Conservation (phyloP, 2,329 filamentous ascomycete species). For the Beauveria caledonica region DNA sequence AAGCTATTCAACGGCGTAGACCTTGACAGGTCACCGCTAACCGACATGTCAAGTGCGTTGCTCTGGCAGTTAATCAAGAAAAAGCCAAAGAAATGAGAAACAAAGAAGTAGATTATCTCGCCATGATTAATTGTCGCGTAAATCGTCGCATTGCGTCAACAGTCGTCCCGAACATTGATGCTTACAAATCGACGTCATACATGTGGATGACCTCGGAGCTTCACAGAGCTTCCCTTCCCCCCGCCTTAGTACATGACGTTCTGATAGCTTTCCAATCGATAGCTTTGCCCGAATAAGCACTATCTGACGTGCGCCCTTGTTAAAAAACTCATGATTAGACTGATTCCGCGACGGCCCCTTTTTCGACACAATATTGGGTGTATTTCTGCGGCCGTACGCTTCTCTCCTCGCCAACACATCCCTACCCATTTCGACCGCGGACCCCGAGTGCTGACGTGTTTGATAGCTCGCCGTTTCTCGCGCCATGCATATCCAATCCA, state of each 20-base stretch:
- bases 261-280: neutral
- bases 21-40: no score
- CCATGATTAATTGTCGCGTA: neutral
- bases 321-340: constrained; percentile 31
- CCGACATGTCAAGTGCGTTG: neutral
- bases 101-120: neutral
- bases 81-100: neutral
- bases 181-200: constrained; percentile 12
- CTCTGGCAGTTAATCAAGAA: neutral
- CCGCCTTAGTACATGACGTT: neutral
- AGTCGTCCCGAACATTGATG: neutral
- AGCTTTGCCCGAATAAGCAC: neutral
- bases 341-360: constrained; percentile 29
- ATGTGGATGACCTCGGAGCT: constrained; percentile 2
- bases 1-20: neutral
- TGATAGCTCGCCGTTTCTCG: constrained; percentile 17
- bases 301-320: neutral
- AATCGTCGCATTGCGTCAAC: neutral
- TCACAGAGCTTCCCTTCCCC: neutral
- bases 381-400: constrained; percentile 12
- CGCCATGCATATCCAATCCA: constrained; percentile 76
- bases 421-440: neutral
- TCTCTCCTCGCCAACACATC: neutral
- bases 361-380: constrained; percentile 24
- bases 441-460: neutral